Conservation (phyloP, 257 asterid species). For the Ehretia macrophylla region DNA sequence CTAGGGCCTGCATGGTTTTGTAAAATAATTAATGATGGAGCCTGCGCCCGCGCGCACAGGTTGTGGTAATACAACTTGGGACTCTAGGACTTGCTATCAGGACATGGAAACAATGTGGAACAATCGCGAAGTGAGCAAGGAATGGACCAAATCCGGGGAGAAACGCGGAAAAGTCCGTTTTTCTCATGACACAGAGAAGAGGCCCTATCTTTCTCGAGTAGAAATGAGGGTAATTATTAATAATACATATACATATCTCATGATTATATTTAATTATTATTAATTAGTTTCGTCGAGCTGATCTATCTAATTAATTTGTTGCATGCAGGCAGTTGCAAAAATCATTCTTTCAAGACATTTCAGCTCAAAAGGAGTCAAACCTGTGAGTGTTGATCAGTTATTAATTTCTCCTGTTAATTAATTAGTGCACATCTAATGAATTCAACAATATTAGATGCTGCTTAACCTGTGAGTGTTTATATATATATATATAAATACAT, state of each 20-base stretch:
- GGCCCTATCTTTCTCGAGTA: constrained; percentile 78
- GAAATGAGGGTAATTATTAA: constrained; percentile 89
- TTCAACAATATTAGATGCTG: background rate
- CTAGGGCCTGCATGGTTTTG: too few species aligned
- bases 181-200: constrained; percentile 64
- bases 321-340: constrained; percentile 69
- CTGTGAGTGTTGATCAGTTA: constrained; percentile 48
- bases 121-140: constrained; percentile 55
- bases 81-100: constrained; percentile 66
- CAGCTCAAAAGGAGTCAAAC: constrained; percentile 44
- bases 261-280: background rate
- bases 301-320: background rate
- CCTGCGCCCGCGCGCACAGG: constrained; percentile 19
- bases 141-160: constrained; percentile 83
- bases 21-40: too few species aligned
- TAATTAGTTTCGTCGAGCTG: background rate
- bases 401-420: background rate
- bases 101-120: constrained; percentile 96
- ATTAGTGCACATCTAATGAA: background rate
- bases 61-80: constrained; percentile 66
- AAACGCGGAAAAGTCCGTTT: constrained; percentile 75
- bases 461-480: too few species aligned
- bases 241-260: constrained; percentile 14
- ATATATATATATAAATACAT: too few species aligned
- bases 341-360: constrained; percentile 61